Conservation (phyloP, 495 filamentous ascomycete genomes). For the Stereocaulon alpinum region DNA sequence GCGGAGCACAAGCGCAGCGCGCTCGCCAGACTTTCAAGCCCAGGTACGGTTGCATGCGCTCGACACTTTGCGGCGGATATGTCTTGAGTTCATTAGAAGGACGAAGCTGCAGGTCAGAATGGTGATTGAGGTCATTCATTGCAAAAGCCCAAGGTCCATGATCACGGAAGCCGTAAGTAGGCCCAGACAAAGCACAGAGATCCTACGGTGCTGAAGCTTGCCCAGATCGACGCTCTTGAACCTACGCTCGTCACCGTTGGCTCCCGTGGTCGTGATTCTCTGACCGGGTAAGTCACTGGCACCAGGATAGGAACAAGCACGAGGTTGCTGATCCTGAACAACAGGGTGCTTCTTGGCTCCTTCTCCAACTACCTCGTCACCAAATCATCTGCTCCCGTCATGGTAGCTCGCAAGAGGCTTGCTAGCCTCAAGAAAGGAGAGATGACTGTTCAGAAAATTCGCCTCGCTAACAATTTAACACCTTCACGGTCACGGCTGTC, state of each 20-base stretch:
- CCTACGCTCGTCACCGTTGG: constrained; percentile 93
- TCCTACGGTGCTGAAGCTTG: constrained; percentile 20
- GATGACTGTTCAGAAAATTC: constrained; percentile 48
- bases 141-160: constrained; percentile 85
- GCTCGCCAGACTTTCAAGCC: constrained; percentile 41
- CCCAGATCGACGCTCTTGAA: constrained; percentile 73
- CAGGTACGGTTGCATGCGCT: constrained; percentile 67
- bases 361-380: constrained; percentile 96
- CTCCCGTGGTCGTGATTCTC: constrained; percentile 74
- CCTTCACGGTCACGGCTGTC: constrained; percentile 22
- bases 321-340: constrained; percentile 15
- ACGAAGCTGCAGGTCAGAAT: constrained; percentile 84
- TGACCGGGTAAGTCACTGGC: constrained; percentile 64
- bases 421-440: constrained; percentile 54
- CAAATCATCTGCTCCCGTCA: constrained; percentile 91
- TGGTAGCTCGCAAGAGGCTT: constrained; percentile 77
- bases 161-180: constrained; percentile 63
- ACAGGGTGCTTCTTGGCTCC: constrained; percentile 79
- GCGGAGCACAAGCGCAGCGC: constrained; percentile 33
- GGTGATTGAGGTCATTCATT: constrained; percentile 92
- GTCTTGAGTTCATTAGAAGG: constrained; percentile 74
- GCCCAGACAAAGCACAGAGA: background rate
- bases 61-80: constrained; percentile 64
- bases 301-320: background rate
- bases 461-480: constrained; percentile 62